These are phyloP conservation scores for Lagerstroemia speciosa DNA, from an alignment of 345 rosid species.

Conservation along the genomic window DNA sequence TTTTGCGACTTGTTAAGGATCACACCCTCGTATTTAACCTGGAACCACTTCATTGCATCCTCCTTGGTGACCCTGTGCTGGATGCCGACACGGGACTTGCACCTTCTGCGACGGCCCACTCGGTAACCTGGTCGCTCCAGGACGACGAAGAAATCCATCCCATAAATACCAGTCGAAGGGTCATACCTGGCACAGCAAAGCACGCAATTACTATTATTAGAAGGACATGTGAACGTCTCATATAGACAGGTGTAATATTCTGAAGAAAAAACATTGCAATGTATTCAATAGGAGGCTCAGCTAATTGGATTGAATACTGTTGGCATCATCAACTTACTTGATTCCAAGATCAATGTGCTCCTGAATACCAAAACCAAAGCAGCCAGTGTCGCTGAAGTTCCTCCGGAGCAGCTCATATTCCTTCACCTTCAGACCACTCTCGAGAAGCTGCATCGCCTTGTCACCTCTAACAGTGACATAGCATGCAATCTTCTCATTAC, in stretches of 20 bases:
- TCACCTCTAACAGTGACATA: slow-evolving; percentile 95
- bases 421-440: slow-evolving; percentile 94
- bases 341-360: slow-evolving; percentile 98
- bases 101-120: slow-evolving; percentile 46
- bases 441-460: slow-evolving; percentile 94
- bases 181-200: slow-evolving; percentile 29
- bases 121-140: slow-evolving; percentile 45
- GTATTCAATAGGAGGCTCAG: not conserved
- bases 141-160: slow-evolving; percentile 47
- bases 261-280: not conserved
- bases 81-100: slow-evolving; percentile 53
- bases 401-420: slow-evolving; percentile 83
- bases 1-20: slow-evolving; percentile 44
- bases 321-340: slow-evolving; percentile 42
- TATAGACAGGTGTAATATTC: too few species aligned
- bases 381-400: slow-evolving; percentile 96
- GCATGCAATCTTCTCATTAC: slow-evolving; percentile 97
- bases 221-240: not conserved
- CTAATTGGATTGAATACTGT: not conserved
- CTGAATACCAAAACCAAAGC: slow-evolving; percentile 93
- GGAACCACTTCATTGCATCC: slow-evolving; percentile 59
- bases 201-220: not conserved
- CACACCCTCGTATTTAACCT: slow-evolving; percentile 53
- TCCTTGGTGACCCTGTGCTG: slow-evolving; percentile 60
- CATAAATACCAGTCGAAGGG: slow-evolving; percentile 51